Conservation (phyloP, 768 basidiomycete species). For the Phallus indusiatus region DNA sequence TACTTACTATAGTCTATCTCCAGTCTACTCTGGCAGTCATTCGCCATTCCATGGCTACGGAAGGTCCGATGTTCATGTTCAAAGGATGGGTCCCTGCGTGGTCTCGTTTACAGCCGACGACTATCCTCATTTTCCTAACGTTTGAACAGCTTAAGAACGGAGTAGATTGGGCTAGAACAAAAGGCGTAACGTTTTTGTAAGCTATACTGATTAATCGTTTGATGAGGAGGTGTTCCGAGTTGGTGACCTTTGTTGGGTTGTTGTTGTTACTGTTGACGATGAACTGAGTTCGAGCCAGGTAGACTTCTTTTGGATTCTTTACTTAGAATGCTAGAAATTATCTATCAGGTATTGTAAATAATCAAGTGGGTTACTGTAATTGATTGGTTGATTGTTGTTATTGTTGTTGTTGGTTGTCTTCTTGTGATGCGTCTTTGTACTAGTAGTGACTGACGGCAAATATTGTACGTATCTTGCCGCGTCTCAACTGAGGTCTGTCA, state of each 20-base stretch:
- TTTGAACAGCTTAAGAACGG: constrained; percentile 71
- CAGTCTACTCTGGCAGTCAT: constrained; percentile 70
- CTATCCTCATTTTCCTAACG: constrained; percentile 79
- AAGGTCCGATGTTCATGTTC: constrained; percentile 87
- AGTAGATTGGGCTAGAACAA: constrained; percentile 51
- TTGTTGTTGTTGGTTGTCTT: no score
- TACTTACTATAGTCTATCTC: not conserved
- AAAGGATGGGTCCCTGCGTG: constrained; percentile 88
- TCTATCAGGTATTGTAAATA: not conserved
- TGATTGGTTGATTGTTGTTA: no score
- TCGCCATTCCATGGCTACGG: constrained; percentile 52
- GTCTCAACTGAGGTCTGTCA: no score
- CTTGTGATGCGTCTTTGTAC: no score
- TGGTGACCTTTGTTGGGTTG: not conserved
- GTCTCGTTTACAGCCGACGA: constrained; percentile 78
- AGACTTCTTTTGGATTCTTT: not conserved
- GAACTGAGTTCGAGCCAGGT: not conserved
- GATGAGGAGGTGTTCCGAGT: not conserved
- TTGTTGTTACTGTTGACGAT: not conserved
- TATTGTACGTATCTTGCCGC: no score
- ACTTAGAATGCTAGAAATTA: not conserved
- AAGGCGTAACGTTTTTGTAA: not conserved
- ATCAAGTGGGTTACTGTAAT: not conserved
- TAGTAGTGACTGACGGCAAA: no score
- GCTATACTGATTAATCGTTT: not conserved